phyloP scores from a whole-genome alignment of 164 flowering plant species.

The Aristolochia contorta region DNA sequence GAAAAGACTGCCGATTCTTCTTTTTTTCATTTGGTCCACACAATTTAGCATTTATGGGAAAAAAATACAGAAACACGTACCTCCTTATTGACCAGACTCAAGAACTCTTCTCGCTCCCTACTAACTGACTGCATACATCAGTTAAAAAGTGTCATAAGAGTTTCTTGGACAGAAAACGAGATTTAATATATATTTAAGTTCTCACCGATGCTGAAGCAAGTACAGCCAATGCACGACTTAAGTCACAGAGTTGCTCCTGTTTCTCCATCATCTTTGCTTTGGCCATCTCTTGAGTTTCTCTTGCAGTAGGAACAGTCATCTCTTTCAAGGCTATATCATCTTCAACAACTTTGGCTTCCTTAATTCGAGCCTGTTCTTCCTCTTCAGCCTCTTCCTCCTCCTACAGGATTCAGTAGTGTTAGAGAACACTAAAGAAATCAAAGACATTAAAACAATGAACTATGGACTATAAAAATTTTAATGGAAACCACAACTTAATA shows the following conservation, averaged over 20 bases:
- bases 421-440: not conserved
- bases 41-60: not conserved
- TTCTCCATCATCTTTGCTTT: slow-evolving; percentile 47
- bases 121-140: slow-evolving; percentile 72
- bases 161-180: not conserved
- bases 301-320: slow-evolving; percentile 56
- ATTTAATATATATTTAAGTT: slow-evolving; percentile 1
- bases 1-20: not conserved
- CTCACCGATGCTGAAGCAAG: slow-evolving; percentile 93
- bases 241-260: slow-evolving; percentile 75
- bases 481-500: too few relatives aligned
- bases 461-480: too few relatives aligned
- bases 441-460: not conserved
- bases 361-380: slow-evolving; percentile 48
- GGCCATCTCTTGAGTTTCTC: slow-evolving; percentile 60
- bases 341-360: slow-evolving; percentile 36
- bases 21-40: not conserved
- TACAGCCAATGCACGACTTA: too few relatives aligned
- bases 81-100: slow-evolving; percentile 89
- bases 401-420: slow-evolving; percentile 21
- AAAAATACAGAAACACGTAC: slow-evolving; percentile 21
- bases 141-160: slow-evolving; percentile 5
- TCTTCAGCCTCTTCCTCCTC: slow-evolving; percentile 80
- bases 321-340: slow-evolving; percentile 83
- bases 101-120: slow-evolving; percentile 91